Evolutionary conservation across 257 asterid species (phyloP).

Genomic region (Solanum pimpinellifolium): DNA sequence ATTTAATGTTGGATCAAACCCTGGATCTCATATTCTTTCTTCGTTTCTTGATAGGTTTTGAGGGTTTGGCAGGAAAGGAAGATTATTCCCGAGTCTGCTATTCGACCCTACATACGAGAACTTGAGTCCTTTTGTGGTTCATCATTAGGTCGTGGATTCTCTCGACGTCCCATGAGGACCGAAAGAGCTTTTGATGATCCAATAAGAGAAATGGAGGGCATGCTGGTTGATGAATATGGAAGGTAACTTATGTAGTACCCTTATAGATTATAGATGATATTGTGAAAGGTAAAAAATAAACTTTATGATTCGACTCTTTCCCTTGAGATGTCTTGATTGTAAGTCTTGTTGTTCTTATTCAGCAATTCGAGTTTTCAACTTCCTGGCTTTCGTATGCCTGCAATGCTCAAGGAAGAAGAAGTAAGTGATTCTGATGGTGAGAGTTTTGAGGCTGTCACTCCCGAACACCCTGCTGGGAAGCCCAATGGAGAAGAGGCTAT

Average conservation of each 20-base stretch:
- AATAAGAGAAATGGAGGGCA: conserved; percentile 85
- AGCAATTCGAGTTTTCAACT: conserved; percentile 91
- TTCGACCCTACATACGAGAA: conserved; percentile 73
- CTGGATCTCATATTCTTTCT: neutral
- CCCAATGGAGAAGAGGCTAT: conserved; percentile 21
- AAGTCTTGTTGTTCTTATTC: conserved; percentile 12
- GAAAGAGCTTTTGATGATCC: conserved; percentile 92
- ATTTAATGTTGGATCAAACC: neutral
- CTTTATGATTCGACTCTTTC: neutral
- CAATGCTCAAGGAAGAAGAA: conserved; percentile 63
- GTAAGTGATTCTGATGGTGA: conserved; percentile 83
- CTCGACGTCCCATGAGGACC: conserved; percentile 54
- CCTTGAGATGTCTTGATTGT: neutral
- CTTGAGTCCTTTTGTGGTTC: conserved; percentile 64
- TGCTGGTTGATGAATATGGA: conserved; percentile 90
- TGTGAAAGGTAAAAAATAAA: neutral
- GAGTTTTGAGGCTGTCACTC: conserved; percentile 87
- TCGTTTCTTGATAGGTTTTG: conserved; percentile 50
- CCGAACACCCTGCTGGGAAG: conserved; percentile 52
- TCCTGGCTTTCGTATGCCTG: conserved; percentile 78
- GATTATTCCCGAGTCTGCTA: conserved; percentile 68
- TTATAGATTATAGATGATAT: neutral
- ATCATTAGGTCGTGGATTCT: conserved; percentile 42
- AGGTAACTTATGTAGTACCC: conserved; percentile 29
- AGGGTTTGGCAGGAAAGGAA: conserved; percentile 89